phyloP scores from a whole-genome alignment of 2,329 filamentous ascomycete genomes.

The Trichoderma pleuroti region DNA sequence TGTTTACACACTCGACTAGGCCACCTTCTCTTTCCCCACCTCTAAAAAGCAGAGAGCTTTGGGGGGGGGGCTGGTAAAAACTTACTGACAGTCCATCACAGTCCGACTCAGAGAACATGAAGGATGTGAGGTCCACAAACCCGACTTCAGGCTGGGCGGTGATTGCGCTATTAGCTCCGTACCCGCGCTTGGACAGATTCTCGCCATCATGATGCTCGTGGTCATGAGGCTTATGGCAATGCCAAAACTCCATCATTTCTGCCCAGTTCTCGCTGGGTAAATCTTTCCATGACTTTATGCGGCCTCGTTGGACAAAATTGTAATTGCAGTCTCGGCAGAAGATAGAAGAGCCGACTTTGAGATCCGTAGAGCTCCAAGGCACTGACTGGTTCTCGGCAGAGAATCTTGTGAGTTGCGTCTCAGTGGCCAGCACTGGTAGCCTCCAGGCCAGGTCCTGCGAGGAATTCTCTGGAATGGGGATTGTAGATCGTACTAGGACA shows the following conservation, averaged over 20 bases:
- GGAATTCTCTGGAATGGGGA: conserved; percentile 38
- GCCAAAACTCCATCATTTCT: conserved; percentile 99
- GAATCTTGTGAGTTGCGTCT: conserved; percentile 27
- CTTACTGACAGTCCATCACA: conserved; percentile 47
- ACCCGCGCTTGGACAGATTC: conserved; percentile 64
- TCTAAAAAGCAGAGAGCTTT: neutral
- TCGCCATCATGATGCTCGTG: conserved; percentile 45
- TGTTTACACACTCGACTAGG: conserved; percentile 40
- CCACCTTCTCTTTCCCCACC: conserved; percentile 59
- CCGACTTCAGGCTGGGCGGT: conserved; percentile 63
- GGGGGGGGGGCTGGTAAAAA: conserved; percentile 14
- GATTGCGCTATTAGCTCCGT: conserved; percentile 76
- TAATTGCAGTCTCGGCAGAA: conserved; percentile 40
- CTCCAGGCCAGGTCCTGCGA: conserved; percentile 49
- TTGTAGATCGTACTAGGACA: conserved; percentile 32
- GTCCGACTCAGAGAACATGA: conserved; percentile 67
- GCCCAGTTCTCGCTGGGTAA: conserved; percentile 96
- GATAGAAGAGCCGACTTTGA: conserved; percentile 42
- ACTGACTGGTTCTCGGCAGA: conserved; percentile 38
- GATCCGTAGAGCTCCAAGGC: conserved; percentile 55
- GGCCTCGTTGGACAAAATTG: conserved; percentile 36
- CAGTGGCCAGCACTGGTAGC: conserved; percentile 40
- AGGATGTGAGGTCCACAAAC: conserved; percentile 75
- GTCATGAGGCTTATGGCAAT: conserved; percentile 87
- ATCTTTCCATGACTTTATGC: conserved; percentile 72